Base-by-base conservation (phyloP, 257 asterid genomes). In the Anisodus tanguticus region DNA sequence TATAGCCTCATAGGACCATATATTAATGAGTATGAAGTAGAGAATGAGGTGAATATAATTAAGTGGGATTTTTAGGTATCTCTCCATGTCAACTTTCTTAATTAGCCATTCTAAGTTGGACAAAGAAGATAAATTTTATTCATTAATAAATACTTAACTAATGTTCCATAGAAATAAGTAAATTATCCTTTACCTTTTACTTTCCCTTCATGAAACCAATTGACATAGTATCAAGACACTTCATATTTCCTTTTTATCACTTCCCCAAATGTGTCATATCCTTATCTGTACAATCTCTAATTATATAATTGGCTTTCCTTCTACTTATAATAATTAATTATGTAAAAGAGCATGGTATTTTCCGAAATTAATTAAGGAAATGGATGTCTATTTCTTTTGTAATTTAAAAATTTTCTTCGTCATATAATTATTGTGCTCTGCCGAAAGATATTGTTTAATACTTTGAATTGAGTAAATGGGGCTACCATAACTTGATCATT, bases 11-110 rank as follows among this genome's bases (percentile, higher is more conserved):
- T 63, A 9, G 69, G 35, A 13, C 8, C 22, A 70, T 41, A 41
- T 19, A 70, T 11, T 70, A 70, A 70, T 22, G 13, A 71, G 37
- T 45, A 71, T 71, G 57, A 43, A 10, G 9, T 72, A 47, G 11
- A 72, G 0, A 19, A 72, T 47, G 15, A 71, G 31, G 8, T 72
- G 59, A 47, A 72, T 12, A 51, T 13, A 70, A 8, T 41, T 70
- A 51, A 76, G 81, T 76, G 81, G 81, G 51, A 51, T 51, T 76
- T 63, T 51, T 76, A 76, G 81, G 81, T 76, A 76, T 76, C 81
- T 22, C 47, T 76, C 81, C 26, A 12, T 76, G 11, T 51, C 63
- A 76, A 76, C 63, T 76, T 76, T 76, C 41, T 51, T 51, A 39
- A 16, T 69, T 22, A 76, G 13, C 26, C 81, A 12, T 26, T 76